Conservation (phyloP, 2,329 filamentous ascomycete species). For the Fusarium acutatum region DNA sequence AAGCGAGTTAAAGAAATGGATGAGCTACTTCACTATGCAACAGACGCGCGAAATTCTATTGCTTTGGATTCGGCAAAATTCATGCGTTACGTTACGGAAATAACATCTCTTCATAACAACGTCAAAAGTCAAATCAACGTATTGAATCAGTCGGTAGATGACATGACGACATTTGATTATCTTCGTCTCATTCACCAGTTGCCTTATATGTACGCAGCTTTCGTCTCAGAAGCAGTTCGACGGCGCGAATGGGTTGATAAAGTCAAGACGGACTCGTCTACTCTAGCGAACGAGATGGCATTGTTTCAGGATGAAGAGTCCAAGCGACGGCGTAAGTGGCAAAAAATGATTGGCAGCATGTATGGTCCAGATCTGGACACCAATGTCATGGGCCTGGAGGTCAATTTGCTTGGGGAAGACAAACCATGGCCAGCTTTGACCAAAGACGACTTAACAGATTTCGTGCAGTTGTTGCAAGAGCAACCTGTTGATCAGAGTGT, state of each 20-base stretch:
- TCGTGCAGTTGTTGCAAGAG: constrained; percentile 71
- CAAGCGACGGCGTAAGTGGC: constrained; percentile 88
- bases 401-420: constrained; percentile 83
- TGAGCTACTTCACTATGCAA: constrained; percentile 65
- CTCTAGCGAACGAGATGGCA: constrained; percentile 91
- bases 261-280: constrained; percentile 85
- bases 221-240: constrained; percentile 84
- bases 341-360: constrained; percentile 81
- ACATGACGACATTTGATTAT: constrained; percentile 81
- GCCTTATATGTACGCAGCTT: constrained; percentile 88
- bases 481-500: constrained; percentile 72
- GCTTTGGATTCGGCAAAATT: constrained; percentile 72
- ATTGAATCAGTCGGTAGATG: constrained; percentile 77
- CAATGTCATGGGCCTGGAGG: constrained; percentile 79
- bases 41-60: constrained; percentile 73
- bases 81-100: constrained; percentile 83
- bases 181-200: constrained; percentile 83
- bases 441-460: constrained; percentile 79
- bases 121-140: constrained; percentile 77
- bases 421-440: constrained; percentile 81
- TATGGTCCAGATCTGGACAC: constrained; percentile 74
- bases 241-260: constrained; percentile 93
- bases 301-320: constrained; percentile 92
- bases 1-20: constrained; percentile 69
- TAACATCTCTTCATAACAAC: constrained; percentile 78